Conservation (phyloP, 108 stramenopile genomes). For the Skeletonema menzelii region DNA sequence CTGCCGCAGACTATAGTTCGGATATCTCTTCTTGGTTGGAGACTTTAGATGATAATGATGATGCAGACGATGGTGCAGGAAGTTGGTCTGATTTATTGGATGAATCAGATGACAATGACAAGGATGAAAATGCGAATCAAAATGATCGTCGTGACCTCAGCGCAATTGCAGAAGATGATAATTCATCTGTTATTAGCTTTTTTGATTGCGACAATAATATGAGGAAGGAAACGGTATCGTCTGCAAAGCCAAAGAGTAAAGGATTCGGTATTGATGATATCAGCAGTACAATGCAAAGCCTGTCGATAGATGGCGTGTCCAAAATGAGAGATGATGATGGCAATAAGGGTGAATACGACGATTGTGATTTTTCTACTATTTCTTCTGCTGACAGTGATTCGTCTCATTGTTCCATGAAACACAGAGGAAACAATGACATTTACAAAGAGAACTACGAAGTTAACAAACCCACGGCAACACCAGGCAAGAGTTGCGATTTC, state of each 20-base stretch:
- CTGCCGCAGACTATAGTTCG: slow-evolving; percentile 6
- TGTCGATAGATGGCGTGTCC: not conserved
- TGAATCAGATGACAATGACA: slow-evolving; percentile 9
- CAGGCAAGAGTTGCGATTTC: not conserved
- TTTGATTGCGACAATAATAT: not conserved
- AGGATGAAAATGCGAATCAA: not conserved
- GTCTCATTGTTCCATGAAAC: not conserved
- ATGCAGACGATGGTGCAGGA: not conserved
- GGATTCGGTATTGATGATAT: not conserved
- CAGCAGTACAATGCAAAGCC: not conserved
- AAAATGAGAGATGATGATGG: not conserved
- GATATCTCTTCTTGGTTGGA: slow-evolving; percentile 5
- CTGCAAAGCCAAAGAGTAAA: not conserved
- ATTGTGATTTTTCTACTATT: not conserved
- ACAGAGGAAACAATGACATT: not conserved
- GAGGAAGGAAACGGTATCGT: not conserved
- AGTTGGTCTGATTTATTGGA: slow-evolving; percentile 10
- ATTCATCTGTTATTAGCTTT: not conserved
- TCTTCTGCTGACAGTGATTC: slow-evolving; percentile 6
- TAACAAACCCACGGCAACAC: not conserved
- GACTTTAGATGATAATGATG: not conserved
- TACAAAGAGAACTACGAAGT: not conserved
- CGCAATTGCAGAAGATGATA: slow-evolving; percentile 5
- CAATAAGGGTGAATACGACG: not conserved
- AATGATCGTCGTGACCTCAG: not conserved